Conservation (phyloP, 1,284 basidiomycete genomes). For the Porogramme epimiltina region DNA sequence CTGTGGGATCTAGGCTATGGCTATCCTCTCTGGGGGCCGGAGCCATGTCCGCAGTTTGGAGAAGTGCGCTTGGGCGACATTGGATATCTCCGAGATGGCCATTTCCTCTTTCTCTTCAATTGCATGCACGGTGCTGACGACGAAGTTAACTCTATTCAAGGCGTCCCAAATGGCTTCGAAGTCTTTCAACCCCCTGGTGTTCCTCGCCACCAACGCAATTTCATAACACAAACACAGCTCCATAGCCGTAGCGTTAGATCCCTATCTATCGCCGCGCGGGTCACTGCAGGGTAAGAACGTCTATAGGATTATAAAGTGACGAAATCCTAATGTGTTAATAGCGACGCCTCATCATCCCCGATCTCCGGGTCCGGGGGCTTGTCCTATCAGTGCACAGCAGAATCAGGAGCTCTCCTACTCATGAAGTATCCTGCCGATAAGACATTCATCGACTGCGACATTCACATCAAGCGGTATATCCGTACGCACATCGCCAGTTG, state of each 20-base stretch:
- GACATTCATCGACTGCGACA: not conserved
- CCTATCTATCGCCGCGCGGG: not conserved
- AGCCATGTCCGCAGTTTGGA: not conserved
- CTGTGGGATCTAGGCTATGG: not conserved
- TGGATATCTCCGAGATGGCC: not conserved
- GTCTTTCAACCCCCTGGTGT: not conserved
- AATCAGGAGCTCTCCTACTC: conserved; percentile 6
- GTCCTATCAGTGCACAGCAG: conserved; percentile 6
- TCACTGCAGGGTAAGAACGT: not conserved
- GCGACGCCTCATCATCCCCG: not conserved
- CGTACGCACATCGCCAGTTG: not conserved
- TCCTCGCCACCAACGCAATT: not conserved
- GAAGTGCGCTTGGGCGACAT: conserved; percentile 1
- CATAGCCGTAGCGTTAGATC: conserved; percentile 8
- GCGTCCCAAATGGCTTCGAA: not conserved
- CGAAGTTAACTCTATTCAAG: not conserved
- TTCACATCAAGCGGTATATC: conserved; percentile 6
- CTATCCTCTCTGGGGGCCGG: not conserved
- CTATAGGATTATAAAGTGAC: not conserved
- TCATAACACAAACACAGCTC: conserved; percentile 3
- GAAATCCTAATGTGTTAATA: not conserved
- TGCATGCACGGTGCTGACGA: not conserved
- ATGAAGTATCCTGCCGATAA: conserved; percentile 3
- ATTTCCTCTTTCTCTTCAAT: conserved; percentile 1
- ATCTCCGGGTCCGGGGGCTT: not conserved